Evolutionary conservation across 2,329 filamentous ascomycete genomes (phyloP), one percentile per base, ranked within the genome.

Genomic region (Fusarium denticulatum): DNA sequence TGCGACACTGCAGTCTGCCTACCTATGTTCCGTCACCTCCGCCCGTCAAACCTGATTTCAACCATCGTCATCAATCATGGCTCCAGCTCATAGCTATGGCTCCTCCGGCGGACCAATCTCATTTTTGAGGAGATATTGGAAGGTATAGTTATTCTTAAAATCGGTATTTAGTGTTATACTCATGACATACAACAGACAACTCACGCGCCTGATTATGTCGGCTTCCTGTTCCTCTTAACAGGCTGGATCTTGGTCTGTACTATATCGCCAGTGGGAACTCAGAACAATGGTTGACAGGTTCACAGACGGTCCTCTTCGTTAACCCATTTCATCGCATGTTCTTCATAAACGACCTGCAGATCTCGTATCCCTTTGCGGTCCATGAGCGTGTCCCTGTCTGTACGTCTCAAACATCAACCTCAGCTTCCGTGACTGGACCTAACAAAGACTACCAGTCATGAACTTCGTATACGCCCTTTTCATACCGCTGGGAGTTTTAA

Each of bases 291-390:
- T 56, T 60, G 57, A 60, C 39, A 36, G 4, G 40, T 37, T 45
- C 32, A 64, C 76, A 82, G 81, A 78, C 78, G 55, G 74, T 75
- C 32, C 55, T 79, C 22, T 79, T 82, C 52, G 88, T 94, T 76
- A 91, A 92, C 69, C 96, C 96, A 1, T 98, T 98, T 81, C 95
- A 98, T 81, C 94, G 94, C 83, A 93, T 98, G 90, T 98, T 99
- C 84, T 93, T 90, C 73, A 89, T 98, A 71, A 93, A 95, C 80
- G 94, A 98, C 80, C 88, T 93, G 30, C 86, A 90, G 56, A 94
- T 98, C 67, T 92, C 94, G 73, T 98, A 93, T 79, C 96, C 96
- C 2, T 93, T 97, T 83, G 94, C 96, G 28, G 87, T 92, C 64
- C 83, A 92, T 57, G 95, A 99, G 82, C 90, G 95, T 71, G 96